These are phyloP conservation scores for Arxiozyma slooffiae DNA, from an alignment of 1,139 yeast genomes.

Conservation along the genomic window DNA sequence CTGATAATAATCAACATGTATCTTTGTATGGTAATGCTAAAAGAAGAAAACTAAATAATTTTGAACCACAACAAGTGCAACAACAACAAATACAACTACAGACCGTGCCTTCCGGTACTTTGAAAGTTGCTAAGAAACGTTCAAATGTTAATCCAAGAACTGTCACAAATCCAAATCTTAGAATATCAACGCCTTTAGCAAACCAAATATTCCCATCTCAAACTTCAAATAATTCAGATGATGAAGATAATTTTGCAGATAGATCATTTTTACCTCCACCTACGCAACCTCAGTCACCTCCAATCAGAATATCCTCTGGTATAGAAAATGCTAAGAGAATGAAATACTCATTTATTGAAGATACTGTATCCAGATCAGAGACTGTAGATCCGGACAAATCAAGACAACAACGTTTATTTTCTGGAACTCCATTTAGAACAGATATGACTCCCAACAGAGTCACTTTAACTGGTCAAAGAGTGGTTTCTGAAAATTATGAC, in stretches of 20 bases:
- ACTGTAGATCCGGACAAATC: constrained; percentile 32
- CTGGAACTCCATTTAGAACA: constrained; percentile 25
- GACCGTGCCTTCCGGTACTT: constrained; percentile 9
- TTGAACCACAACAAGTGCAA: constrained; percentile 11
- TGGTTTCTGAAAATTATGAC: constrained; percentile 20
- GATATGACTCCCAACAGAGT: constrained; percentile 29
- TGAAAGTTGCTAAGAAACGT: constrained; percentile 26
- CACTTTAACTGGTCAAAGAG: constrained; percentile 27
- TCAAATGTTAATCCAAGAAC: constrained; percentile 12
- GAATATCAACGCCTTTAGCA: constrained; percentile 32
- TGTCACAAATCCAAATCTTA: constrained; percentile 17
- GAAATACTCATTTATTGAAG: constrained; percentile 20
- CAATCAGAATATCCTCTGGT: constrained; percentile 31
- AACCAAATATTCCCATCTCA: constrained; percentile 33
- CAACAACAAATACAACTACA: constrained; percentile 1
- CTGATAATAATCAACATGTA: constrained; percentile 6
- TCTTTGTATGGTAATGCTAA: constrained; percentile 15
- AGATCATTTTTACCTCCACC: constrained; percentile 31
- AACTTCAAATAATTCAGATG: constrained; percentile 22
- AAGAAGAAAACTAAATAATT: constrained; percentile 20
- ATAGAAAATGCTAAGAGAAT: constrained; percentile 24
- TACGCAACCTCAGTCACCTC: constrained; percentile 31
- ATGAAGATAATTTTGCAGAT: constrained; percentile 22
- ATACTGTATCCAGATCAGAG: constrained; percentile 30
- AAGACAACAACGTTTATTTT: constrained; percentile 26